Evolutionary conservation across 2,329 filamentous ascomycete species (phyloP).

Genomic region (Coleophoma eucalyptorum): DNA sequence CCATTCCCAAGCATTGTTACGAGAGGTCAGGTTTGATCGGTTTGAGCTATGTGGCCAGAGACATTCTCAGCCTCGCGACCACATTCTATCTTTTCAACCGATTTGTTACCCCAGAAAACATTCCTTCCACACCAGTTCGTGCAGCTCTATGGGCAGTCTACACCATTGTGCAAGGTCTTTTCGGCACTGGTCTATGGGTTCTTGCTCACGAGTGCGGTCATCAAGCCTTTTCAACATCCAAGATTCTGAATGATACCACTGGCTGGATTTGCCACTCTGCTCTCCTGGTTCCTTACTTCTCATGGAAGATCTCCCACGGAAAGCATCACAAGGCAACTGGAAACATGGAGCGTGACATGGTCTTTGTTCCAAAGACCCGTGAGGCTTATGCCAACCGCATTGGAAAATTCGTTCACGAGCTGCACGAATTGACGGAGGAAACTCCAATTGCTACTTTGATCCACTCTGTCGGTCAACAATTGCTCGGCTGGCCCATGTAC

Average conservation of each 20-base stretch:
- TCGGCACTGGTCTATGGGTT: slow-evolving; percentile 93
- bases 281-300: slow-evolving; percentile 94
- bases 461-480: slow-evolving; percentile 77
- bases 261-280: slow-evolving; percentile 89
- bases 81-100: slow-evolving; percentile 89
- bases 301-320: slow-evolving; percentile 98
- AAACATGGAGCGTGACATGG: slow-evolving; percentile 97
- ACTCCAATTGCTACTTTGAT: slow-evolving; percentile 79
- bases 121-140: slow-evolving; percentile 67
- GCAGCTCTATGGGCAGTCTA: slow-evolving; percentile 60
- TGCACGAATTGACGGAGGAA: slow-evolving; percentile 89
- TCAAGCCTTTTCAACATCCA: slow-evolving; percentile 92
- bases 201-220: slow-evolving; percentile 98
- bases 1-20: slow-evolving; percentile 97
- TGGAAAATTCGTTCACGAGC: slow-evolving; percentile 73
- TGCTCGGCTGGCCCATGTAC: slow-evolving; percentile 92
- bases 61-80: slow-evolving; percentile 65
- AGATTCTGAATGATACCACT: slow-evolving; percentile 83
- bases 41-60: slow-evolving; percentile 79
- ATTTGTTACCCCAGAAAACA: slow-evolving; percentile 79
- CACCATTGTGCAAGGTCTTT: slow-evolving; percentile 80
- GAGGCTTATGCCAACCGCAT: slow-evolving; percentile 74
- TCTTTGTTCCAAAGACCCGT: slow-evolving; percentile 92
- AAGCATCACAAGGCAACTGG: slow-evolving; percentile 99
- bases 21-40: slow-evolving; percentile 76